Conservation (phyloP, 495 filamentous ascomycete species). For the Bathelium albidoporum region DNA sequence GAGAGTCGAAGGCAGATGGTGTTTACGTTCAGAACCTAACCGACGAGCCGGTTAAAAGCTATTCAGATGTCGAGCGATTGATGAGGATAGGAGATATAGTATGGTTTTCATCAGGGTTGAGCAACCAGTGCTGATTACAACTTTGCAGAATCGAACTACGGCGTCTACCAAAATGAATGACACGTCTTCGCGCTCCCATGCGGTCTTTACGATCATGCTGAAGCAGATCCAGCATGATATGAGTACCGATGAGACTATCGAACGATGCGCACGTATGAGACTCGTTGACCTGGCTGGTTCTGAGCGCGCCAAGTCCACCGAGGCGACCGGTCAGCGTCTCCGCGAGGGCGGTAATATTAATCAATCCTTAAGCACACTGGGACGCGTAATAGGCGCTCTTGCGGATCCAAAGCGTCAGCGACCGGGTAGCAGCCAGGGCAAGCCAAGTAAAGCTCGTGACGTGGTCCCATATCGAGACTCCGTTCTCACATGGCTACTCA, state of each 20-base stretch:
- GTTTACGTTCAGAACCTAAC: constrained; percentile 97
- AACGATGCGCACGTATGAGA: constrained; percentile 84
- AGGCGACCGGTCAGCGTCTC: constrained; percentile 81
- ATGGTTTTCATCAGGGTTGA: neutral
- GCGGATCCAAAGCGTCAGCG: constrained; percentile 52
- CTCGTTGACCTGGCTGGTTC: constrained; percentile 93
- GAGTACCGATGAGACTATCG: constrained; percentile 88
- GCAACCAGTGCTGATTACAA: constrained; percentile 10
- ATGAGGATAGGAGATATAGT: constrained; percentile 76
- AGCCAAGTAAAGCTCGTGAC: constrained; percentile 42
- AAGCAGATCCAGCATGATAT: constrained; percentile 96
- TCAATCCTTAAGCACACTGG: constrained; percentile 91
- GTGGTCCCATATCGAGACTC: constrained; percentile 91
- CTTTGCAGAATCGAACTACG: constrained; percentile 58
- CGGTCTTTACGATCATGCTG: constrained; percentile 94
- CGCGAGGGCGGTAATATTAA: constrained; percentile 97
- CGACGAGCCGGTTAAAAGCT: constrained; percentile 76
- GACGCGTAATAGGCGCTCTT: constrained; percentile 92
- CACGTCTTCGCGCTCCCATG: constrained; percentile 84
- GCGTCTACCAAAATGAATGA: constrained; percentile 99
- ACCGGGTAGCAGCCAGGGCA: constrained; percentile 12
- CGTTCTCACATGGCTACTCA: constrained; percentile 94
- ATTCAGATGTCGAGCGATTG: constrained; percentile 68
- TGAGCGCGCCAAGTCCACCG: constrained; percentile 89
- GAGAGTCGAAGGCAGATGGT: constrained; percentile 87